Conservation (phyloP, 1,284 basidiomycete genomes). For the Boletus calvinii region DNA sequence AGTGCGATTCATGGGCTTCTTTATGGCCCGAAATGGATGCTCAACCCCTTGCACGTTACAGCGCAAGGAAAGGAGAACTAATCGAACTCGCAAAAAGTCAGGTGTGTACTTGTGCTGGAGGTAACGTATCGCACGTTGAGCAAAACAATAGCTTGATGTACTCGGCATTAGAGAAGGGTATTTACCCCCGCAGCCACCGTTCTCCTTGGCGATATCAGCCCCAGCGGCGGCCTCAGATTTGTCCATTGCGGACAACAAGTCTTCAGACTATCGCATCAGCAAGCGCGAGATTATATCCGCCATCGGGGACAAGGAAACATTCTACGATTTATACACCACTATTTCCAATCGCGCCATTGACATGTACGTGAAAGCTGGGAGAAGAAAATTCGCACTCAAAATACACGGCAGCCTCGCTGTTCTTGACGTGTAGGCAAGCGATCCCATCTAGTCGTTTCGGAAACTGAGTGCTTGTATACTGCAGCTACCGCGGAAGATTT, state of each 20-base stretch:
- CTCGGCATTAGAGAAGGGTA: slow-evolving; percentile 74
- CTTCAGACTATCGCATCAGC: slow-evolving; percentile 47
- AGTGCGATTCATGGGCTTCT: slow-evolving; percentile 76
- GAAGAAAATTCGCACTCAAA: slow-evolving; percentile 81
- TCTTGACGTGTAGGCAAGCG: slow-evolving; percentile 71
- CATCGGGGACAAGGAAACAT: slow-evolving; percentile 55
- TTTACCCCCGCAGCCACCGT: slow-evolving; percentile 72
- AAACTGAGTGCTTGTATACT: slow-evolving; percentile 15
- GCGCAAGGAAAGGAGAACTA: slow-evolving; percentile 77
- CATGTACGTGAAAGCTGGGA: slow-evolving; percentile 75
- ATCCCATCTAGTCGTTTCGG: slow-evolving; percentile 8
- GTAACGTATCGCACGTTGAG: slow-evolving; percentile 15
- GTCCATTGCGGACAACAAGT: slow-evolving; percentile 24
- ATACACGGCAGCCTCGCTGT: slow-evolving; percentile 83
- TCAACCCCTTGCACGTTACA: slow-evolving; percentile 48
- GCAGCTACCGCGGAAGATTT: slow-evolving; percentile 65
- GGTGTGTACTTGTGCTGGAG: slow-evolving; percentile 41
- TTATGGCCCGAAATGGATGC: slow-evolving; percentile 45
- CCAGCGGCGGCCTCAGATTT: slow-evolving; percentile 17
- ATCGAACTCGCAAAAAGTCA: slow-evolving; percentile 80
- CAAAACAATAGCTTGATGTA: slow-evolving; percentile 63
- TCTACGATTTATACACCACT: slow-evolving; percentile 72
- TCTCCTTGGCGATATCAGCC: slow-evolving; percentile 47
- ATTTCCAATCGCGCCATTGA: slow-evolving; percentile 81
- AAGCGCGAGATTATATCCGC: slow-evolving; percentile 65